Percentiles rank a stretch among this genome's conserved stretches.
These are phyloP conservation scores for Fusarium sp. DNA, from an alignment of 2,329 filamentous ascomycete genomes.

Conservation along the genomic window DNA sequence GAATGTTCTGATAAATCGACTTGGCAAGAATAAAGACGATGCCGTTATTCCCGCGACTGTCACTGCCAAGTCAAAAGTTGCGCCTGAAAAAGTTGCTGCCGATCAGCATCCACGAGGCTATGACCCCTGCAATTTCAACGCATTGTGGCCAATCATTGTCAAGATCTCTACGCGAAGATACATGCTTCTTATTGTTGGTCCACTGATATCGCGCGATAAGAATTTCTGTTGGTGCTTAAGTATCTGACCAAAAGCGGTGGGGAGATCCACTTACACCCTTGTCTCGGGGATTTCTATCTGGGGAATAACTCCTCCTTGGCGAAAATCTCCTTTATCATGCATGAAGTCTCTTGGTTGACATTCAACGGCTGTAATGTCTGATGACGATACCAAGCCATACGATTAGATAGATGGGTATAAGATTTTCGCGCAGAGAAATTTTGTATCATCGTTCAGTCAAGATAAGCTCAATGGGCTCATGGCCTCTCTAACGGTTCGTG, in stretches of 20 bases:
- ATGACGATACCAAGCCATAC: not conserved
- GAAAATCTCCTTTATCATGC: not conserved
- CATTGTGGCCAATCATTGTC: not conserved
- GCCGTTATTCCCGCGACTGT: not conserved
- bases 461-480: not conserved
- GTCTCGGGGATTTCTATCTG: not conserved
- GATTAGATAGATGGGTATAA: accelerated
- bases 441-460: accelerated
- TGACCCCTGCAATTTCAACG: not conserved
- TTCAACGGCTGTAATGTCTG: accelerated
- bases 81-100: accelerated
- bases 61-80: not conserved
- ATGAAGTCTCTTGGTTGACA: too few relatives aligned
- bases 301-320: not conserved
- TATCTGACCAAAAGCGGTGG: accelerated
- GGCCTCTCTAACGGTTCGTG: not conserved
- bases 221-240: not conserved
- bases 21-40: not conserved
- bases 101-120: not conserved
- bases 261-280: not conserved
- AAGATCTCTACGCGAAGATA: accelerated
- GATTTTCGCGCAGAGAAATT: accelerated
- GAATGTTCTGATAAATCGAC: too few relatives aligned
- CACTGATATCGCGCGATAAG: accelerated
- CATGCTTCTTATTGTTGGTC: not conserved